phyloP scores from a whole-genome alignment of 139 green algal genomes.

The Chlorella sp. region DNA sequence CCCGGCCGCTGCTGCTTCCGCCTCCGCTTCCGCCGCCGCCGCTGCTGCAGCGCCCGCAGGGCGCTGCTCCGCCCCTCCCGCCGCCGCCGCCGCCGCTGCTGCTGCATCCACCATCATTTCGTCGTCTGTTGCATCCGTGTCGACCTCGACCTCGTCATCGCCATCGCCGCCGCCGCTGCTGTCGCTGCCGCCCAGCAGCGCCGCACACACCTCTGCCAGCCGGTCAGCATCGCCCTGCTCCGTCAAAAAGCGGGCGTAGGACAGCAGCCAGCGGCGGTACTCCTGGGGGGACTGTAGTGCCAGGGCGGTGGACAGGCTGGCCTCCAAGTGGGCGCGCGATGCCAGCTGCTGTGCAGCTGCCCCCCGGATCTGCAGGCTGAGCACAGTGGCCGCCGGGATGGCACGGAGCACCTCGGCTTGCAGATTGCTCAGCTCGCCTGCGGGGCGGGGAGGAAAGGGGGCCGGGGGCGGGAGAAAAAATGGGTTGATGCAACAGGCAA shows the following conservation, averaged over 20 bases:
- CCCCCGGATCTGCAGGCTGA: not conserved
- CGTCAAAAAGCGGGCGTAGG: conserved; percentile 67
- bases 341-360: conserved; percentile 2
- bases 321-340: conserved; percentile 59
- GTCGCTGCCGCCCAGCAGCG: conserved; percentile 58
- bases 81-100: not conserved
- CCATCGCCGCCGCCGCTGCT: not conserved
- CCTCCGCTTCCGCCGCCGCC: not conserved
- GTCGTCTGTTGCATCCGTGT: not conserved
- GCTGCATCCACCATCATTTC: not conserved
- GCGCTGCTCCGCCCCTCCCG: too few relatives aligned
- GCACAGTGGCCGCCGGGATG: not conserved
- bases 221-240: conserved; percentile 48
- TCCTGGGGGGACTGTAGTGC: conserved; percentile 58
- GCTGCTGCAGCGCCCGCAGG: not conserved
- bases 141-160: not conserved
- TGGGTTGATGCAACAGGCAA: not conserved
- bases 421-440: conserved; percentile 58
- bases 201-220: conserved; percentile 63
- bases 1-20: not conserved
- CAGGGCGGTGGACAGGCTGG: conserved; percentile 65
- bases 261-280: conserved; percentile 67
- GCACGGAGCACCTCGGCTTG: conserved; percentile 44
- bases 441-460: not conserved
- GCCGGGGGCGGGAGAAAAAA: not conserved